Evolutionary conservation across 2,329 filamentous ascomycete species (phyloP), one percentile per base, ranked within the genome.

Genomic region (Purpureocillium takamizusanense): DNA sequence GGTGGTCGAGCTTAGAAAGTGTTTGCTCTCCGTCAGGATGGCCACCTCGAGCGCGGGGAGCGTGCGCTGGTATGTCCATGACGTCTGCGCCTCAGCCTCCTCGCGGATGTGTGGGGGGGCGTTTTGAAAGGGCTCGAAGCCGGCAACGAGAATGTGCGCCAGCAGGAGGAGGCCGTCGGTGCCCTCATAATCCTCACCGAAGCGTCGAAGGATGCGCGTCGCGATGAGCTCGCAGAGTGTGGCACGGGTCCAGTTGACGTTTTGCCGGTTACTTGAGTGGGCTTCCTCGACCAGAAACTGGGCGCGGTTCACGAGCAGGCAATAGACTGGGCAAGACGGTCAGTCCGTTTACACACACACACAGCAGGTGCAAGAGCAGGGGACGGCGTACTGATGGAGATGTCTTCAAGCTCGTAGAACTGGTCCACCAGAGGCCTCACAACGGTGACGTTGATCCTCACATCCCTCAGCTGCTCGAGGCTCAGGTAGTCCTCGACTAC

Each of bases 101-200:
- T 69, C 65, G 28, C 76, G 69, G 31, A 89, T 72, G 39, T 83
- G 72, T 1, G 70, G 63, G 0, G 86, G 86, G 0, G 85, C 85
- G 47, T 86, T 86, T 60, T 92, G 86, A 50, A 92, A 92, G 2
- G 86, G 86, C 51, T 88, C 82, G 51, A 94, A 92, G 12, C 84
- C 83, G 13, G 85, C 83, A 12, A 94, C 83, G 15, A 92, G 73
- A 25, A 92, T 82, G 49, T 89, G 84, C 6, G 86, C 78, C 6
- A 92, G 69, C 16, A 86, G 66, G 4, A 92, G 66, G 11, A 92
- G 69, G 1, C 85, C 84, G 18, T 79, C 70, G 1, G 78, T 68
- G 5, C 83, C 84, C 12, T 78, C 74, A 42, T 85, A 78, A 49
- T 88, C 81, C 61, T 92, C 86, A 48, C 85, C 81, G 51, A 86